Evolutionary conservation across 2,329 filamentous ascomycete genomes (phyloP).

Genomic region (Colletotrichum liriopes): DNA sequence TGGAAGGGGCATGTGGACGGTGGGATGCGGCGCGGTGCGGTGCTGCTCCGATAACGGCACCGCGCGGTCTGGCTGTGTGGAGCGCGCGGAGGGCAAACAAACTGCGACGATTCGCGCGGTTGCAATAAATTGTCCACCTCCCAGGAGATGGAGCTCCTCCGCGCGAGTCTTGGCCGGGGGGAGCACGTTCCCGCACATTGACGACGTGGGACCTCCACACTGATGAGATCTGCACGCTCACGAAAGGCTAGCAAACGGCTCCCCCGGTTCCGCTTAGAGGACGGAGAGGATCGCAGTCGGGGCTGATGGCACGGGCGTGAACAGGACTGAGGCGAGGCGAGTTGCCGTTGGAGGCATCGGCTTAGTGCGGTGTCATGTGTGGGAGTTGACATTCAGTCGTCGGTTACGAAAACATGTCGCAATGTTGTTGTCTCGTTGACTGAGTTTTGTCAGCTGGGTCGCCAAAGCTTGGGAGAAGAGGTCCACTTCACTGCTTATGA

Average conservation of each 20-base stretch:
- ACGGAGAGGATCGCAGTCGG: not conserved
- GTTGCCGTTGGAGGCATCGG: not conserved
- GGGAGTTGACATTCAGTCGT: not conserved
- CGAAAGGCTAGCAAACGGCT: not conserved
- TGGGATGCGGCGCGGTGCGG: not conserved
- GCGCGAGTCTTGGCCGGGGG: not conserved
- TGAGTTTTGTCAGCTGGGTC: too few species aligned
- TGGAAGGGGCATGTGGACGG: not conserved
- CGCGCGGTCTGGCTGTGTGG: not conserved
- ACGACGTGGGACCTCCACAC: not conserved
- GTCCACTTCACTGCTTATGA: not conserved
- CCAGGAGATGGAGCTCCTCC: not conserved
- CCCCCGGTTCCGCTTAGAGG: too few species aligned
- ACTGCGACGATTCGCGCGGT: conserved; percentile 5
- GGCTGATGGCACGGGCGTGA: not conserved
- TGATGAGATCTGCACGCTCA: not conserved
- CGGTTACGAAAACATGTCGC: too few species aligned
- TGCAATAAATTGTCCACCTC: not conserved
- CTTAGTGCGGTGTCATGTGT: not conserved
- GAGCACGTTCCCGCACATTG: not conserved
- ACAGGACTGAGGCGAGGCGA: too few species aligned
- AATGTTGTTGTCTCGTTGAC: too few species aligned
- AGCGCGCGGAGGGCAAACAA: not conserved
- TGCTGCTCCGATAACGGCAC: conserved; percentile 22
- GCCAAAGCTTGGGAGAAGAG: not conserved